These are phyloP conservation scores for Apiotrichum gamsii DNA, from an alignment of 1,284 basidiomycete species.

Conservation along the genomic window DNA sequence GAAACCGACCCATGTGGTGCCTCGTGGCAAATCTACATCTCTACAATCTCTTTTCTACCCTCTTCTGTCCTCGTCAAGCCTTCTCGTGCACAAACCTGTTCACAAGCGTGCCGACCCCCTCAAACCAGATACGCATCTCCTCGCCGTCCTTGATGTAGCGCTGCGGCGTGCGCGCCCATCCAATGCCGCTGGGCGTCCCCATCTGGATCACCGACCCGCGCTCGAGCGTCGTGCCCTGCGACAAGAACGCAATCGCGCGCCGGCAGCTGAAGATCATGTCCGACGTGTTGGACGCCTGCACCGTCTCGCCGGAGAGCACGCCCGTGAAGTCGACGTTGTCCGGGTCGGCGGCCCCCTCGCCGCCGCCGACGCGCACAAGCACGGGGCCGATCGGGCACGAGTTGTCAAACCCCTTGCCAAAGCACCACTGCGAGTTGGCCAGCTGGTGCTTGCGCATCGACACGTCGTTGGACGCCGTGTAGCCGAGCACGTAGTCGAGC, in stretches of 20 bases:
- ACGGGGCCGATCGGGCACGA: slow-evolving; percentile 48
- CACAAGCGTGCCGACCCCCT: slow-evolving; percentile 48
- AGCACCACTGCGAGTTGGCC: slow-evolving; percentile 47
- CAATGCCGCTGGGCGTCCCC: slow-evolving; percentile 46
- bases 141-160: slow-evolving; percentile 42
- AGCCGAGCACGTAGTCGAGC: slow-evolving; percentile 52
- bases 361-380: slow-evolving; percentile 25
- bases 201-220: slow-evolving; percentile 75
- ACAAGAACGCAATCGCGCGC: slow-evolving; percentile 59
- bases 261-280: slow-evolving; percentile 48
- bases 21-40: background rate
- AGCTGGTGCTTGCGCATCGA: slow-evolving; percentile 37
- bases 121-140: slow-evolving; percentile 45
- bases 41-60: too few relatives aligned
- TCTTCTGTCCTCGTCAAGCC: too few relatives aligned
- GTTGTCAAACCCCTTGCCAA: slow-evolving; percentile 45
- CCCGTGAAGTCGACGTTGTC: slow-evolving; percentile 19
- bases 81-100: slow-evolving; percentile 40
- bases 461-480: slow-evolving; percentile 52
- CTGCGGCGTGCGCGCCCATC: slow-evolving; percentile 36
- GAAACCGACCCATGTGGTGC: too few relatives aligned
- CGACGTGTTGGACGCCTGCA: slow-evolving; percentile 20
- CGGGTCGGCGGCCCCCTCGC: slow-evolving; percentile 20
- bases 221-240: slow-evolving; percentile 75
- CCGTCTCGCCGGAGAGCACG: slow-evolving; percentile 15